These are phyloP conservation scores for Arachis hypogaea DNA, from an alignment of 306 rosid species.

Conservation along the genomic window DNA sequence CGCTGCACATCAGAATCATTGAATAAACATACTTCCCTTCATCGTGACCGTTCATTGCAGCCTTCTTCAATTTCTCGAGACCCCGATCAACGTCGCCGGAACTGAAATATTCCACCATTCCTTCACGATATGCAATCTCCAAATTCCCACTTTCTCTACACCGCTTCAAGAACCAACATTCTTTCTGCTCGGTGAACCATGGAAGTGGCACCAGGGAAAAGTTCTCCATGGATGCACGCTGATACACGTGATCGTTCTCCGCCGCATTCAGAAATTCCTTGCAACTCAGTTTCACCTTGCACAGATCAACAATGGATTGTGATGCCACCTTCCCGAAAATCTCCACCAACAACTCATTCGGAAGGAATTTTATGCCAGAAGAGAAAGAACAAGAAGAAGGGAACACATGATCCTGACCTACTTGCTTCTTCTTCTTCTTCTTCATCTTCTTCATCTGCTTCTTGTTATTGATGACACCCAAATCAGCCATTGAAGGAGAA, in stretches of 20 bases:
- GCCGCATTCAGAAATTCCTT: constrained; percentile 39
- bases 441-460: not conserved
- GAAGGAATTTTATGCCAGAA: constrained; percentile 29
- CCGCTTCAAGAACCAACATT: constrained; percentile 25
- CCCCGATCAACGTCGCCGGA: constrained; percentile 1
- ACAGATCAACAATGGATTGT: constrained; percentile 34
- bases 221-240: constrained; percentile 31
- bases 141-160: constrained; percentile 43
- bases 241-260: constrained; percentile 38
- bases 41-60: constrained; percentile 38
- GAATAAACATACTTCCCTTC: constrained; percentile 51
- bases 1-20: constrained; percentile 37
- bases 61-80: constrained; percentile 35
- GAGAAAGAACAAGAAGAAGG: not conserved
- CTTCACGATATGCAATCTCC: constrained; percentile 46
- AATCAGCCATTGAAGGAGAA: constrained; percentile 29
- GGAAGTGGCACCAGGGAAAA: constrained; percentile 37
- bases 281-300: constrained; percentile 35
- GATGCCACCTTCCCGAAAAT: constrained; percentile 44
- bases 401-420: not conserved
- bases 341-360: constrained; percentile 43
- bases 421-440: not conserved
- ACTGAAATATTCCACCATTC: constrained; percentile 45
- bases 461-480: constrained; percentile 2
- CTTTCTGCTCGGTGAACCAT: constrained; percentile 31